Conservation (phyloP, 257 asterid species). For the Nicotiana paniculata region DNA sequence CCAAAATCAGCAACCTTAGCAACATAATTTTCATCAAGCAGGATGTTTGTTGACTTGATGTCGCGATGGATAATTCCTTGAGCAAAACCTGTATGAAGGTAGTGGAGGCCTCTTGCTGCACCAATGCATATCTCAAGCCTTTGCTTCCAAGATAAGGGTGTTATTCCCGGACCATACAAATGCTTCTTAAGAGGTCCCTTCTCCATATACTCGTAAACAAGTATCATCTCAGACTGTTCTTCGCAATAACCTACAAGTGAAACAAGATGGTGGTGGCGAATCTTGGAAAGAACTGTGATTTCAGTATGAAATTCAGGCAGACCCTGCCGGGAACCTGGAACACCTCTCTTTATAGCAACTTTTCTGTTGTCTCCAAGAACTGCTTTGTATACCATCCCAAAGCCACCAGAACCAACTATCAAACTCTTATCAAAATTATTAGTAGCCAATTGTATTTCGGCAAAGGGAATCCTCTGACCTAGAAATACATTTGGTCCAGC, state of each 20-base stretch:
- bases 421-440: conserved; percentile 51
- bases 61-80: conserved; percentile 80
- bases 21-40: conserved; percentile 50
- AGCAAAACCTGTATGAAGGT: conserved; percentile 73
- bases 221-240: conserved; percentile 71
- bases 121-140: conserved; percentile 81
- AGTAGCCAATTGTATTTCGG: conserved; percentile 54
- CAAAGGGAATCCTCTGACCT: conserved; percentile 51
- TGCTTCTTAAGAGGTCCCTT: conserved; percentile 58
- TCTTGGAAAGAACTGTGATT: conserved; percentile 54
- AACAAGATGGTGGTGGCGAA: conserved; percentile 69
- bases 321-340: conserved; percentile 67
- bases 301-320: conserved; percentile 72
- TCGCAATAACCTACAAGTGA: conserved; percentile 71
- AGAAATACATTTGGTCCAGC: conserved; percentile 28
- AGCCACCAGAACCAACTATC: conserved; percentile 63
- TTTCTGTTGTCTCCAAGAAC: conserved; percentile 39
- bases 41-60: conserved; percentile 65
- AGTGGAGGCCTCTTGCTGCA: conserved; percentile 82
- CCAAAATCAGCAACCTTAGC: conserved; percentile 84
- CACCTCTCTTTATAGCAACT: conserved; percentile 62
- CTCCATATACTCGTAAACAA: conserved; percentile 72
- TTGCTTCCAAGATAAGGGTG: conserved; percentile 63
- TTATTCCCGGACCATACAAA: conserved; percentile 40
- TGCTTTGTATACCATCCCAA: conserved; percentile 61